Evolutionary conservation across 805 yeast genomes (phyloP), one percentile per base, ranked within the genome.

Genomic region (Myxozyma neglecta): DNA sequence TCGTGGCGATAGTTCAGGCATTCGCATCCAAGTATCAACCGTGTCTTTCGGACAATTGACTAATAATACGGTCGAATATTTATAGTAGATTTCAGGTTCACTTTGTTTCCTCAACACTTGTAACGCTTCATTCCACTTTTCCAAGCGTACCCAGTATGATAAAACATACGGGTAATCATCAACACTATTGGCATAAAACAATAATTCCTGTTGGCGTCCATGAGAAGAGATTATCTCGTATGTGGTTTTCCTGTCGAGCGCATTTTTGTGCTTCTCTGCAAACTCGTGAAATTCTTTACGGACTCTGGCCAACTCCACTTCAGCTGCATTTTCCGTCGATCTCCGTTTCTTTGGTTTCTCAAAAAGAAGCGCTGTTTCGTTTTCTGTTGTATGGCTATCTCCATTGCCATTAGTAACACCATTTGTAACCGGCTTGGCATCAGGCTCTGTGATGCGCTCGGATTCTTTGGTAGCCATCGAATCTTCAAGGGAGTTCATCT

Each of bases 71-170:
- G 87, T 85, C 0, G 97, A 80, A 62, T 85, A 85, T 63, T 82
- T 81, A 74, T 90, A 89, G 5, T 88, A 81, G 8, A 83, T 70
- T 0, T 75, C 71, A 0, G 80, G 75, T 45, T 81, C 80, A 45
- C 80, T 79, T 47, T 82, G 78, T 43, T 79, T 76, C n/a, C 84
- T 69, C 43, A 87, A 68, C 0, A 85, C 81, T 56, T 82, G 82
- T 55, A 90, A 72, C 0, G 96, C 88, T 59, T 86, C 86, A 13
- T 76, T 72, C 96, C 97, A 94, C 63, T 85, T 81, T 64, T 86
- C 87, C 34, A 79, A 72, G 55, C 85, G 82, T 11, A 92, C 80
- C 82, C 91, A 84, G 72, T 87, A 85, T 6, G 84, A 78, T 36
- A 92, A 72, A 1, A 90, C 87, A 72, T 81, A 88, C 49, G 83